These are phyloP conservation scores for Trichocomaceae sp. DNA, from an alignment of 2,329 filamentous ascomycete species.

Conservation along the genomic window DNA sequence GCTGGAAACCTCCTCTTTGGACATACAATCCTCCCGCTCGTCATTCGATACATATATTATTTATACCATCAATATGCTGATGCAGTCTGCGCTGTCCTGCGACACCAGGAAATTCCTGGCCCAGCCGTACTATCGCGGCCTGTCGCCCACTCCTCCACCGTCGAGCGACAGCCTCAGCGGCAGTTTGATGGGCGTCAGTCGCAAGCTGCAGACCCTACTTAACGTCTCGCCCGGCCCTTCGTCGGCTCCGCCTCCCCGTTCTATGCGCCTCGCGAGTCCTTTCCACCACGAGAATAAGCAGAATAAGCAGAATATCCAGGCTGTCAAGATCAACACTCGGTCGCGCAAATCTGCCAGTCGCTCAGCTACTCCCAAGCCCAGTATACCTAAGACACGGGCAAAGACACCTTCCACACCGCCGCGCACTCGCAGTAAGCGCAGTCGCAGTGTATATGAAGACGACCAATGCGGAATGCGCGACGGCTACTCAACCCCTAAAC, in stretches of 20 bases:
- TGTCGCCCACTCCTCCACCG: slow-evolving; percentile 34
- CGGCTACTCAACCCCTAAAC: slow-evolving; percentile 40
- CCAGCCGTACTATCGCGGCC: slow-evolving; percentile 31
- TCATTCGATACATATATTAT: not conserved
- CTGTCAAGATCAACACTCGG: slow-evolving; percentile 21
- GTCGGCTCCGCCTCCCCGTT: slow-evolving; percentile 31
- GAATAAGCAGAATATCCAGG: too few species aligned
- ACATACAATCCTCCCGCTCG: not conserved
- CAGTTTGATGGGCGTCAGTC: slow-evolving; percentile 37
- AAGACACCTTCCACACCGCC: slow-evolving; percentile 21
- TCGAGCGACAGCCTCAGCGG: slow-evolving; percentile 32
- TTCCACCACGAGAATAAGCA: slow-evolving; percentile 23
- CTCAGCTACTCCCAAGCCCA: slow-evolving; percentile 15
- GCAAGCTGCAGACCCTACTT: slow-evolving; percentile 37
- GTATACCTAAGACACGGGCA: not conserved
- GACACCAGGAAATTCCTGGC: slow-evolving; percentile 32
- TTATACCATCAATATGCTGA: slow-evolving; percentile 31
- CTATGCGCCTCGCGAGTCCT: slow-evolving; percentile 36
- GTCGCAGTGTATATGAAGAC: slow-evolving; percentile 28
- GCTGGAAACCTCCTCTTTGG: not conserved
- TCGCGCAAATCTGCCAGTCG: slow-evolving; percentile 24
- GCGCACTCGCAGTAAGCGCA: slow-evolving; percentile 36
- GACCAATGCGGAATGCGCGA: slow-evolving; percentile 15
- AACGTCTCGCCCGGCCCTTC: slow-evolving; percentile 30
- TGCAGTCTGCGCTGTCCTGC: slow-evolving; percentile 42